Conservation (phyloP, 2,329 filamentous ascomycete species). For the Malbranchea zuffiana region DNA sequence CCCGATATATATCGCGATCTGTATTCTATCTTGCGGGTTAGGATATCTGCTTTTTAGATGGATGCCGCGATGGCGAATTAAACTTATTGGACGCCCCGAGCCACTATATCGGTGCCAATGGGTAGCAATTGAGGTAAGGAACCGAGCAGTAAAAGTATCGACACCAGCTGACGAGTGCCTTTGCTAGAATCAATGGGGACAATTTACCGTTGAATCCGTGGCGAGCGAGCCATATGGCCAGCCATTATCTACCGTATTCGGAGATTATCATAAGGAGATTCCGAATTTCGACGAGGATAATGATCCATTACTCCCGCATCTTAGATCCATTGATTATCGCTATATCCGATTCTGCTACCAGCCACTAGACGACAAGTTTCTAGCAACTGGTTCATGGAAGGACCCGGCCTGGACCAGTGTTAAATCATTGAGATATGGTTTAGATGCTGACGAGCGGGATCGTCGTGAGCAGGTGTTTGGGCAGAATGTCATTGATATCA, state of each 20-base stretch:
- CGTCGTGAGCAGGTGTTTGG: constrained; percentile 79
- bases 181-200: constrained; percentile 79
- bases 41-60: constrained; percentile 79
- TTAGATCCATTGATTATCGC: constrained; percentile 78
- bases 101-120: constrained; percentile 68
- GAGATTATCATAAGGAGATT: constrained; percentile 43
- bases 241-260: constrained; percentile 51
- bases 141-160: neutral
- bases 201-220: constrained; percentile 69
- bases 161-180: constrained; percentile 18
- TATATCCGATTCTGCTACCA: constrained; percentile 92
- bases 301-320: constrained; percentile 63
- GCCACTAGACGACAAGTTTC: constrained; percentile 76
- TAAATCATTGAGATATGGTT: constrained; percentile 60
- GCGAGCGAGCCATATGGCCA: constrained; percentile 48
- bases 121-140: constrained; percentile 72
- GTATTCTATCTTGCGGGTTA: constrained; percentile 60
- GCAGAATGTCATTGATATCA: constrained; percentile 80
- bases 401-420: constrained; percentile 81
- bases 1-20: constrained; percentile 57
- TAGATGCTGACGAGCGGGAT: constrained; percentile 81
- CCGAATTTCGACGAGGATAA: constrained; percentile 58
- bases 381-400: constrained; percentile 82
- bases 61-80: constrained; percentile 79
- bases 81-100: constrained; percentile 57